Percentiles rank a stretch among this genome's conserved stretches.
These are phyloP conservation scores for Sporisorium scitamineum DNA, from an alignment of 1,284 basidiomycete species.

Conservation along the genomic window DNA sequence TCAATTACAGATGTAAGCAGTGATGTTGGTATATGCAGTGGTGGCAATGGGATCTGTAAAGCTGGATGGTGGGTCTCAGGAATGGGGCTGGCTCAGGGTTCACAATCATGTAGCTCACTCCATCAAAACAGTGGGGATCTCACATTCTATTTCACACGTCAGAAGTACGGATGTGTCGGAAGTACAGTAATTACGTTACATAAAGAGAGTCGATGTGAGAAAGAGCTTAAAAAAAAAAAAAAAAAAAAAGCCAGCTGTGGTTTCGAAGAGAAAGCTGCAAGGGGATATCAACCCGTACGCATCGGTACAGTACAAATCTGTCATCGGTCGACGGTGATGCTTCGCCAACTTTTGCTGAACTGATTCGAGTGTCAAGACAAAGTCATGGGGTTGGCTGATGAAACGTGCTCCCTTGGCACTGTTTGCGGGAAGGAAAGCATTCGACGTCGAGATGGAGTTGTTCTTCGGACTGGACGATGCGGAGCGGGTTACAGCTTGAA, in stretches of 20 bases:
- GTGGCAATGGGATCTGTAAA: too few relatives aligned
- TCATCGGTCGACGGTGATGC: not conserved
- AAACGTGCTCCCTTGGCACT: not conserved
- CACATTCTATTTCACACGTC: too few relatives aligned
- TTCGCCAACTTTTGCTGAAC: not conserved
- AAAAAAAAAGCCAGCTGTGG: not conserved
- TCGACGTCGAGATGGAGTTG: not conserved
- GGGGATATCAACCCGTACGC: conserved; percentile 42
- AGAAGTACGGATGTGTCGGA: too few relatives aligned
- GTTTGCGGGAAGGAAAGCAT: not conserved
- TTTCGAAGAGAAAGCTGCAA: conserved; percentile 14
- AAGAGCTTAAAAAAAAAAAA: not conserved
- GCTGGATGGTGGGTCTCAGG: too few relatives aligned
- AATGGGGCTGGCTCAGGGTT: too few relatives aligned
- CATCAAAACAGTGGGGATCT: too few relatives aligned
- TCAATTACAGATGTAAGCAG: too few relatives aligned
- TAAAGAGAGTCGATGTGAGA: not conserved
- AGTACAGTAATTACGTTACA: too few relatives aligned
- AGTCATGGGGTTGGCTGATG: not conserved
- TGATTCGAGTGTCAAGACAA: not conserved
- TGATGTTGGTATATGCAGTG: too few relatives aligned
- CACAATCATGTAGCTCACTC: too few relatives aligned
- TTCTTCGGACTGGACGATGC: not conserved
- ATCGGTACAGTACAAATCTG: not conserved
- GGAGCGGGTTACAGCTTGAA: conserved; percentile 35